Conservation (phyloP, 805 yeast genomes). For the Lipomyces lipofer region DNA sequence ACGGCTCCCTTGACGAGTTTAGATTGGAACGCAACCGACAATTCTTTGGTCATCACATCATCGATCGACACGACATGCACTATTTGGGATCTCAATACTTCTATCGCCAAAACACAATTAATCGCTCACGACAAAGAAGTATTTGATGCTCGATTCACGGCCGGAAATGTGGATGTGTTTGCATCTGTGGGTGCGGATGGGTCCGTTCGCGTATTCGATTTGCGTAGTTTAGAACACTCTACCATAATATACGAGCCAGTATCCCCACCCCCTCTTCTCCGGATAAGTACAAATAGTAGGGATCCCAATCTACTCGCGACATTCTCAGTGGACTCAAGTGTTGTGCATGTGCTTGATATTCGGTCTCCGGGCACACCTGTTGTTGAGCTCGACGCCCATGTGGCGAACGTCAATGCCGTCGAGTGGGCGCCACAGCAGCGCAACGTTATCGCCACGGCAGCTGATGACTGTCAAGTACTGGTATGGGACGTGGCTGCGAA, state of each 20-base stretch:
- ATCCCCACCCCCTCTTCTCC: slow-evolving; percentile 58
- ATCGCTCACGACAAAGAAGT: slow-evolving; percentile 97
- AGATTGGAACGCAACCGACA: slow-evolving; percentile 83
- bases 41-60: slow-evolving; percentile 72
- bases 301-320: slow-evolving; percentile 86
- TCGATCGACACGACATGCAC: slow-evolving; percentile 97
- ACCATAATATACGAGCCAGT: slow-evolving; percentile 82
- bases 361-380: slow-evolving; percentile 85
- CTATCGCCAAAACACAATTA: slow-evolving; percentile 81
- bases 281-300: slow-evolving; percentile 73
- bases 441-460: slow-evolving; percentile 69
- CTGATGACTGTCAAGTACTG: slow-evolving; percentile 60
- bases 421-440: slow-evolving; percentile 75
- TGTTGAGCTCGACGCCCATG: slow-evolving; percentile 65
- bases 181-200: slow-evolving; percentile 97
- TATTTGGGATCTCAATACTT: slow-evolving; percentile 79
- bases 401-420: slow-evolving; percentile 67
- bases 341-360: slow-evolving; percentile 73
- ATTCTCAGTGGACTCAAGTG: slow-evolving; percentile 66
- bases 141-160: slow-evolving; percentile 82
- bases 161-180: slow-evolving; percentile 72
- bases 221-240: slow-evolving; percentile 77
- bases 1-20: slow-evolving; percentile 90
- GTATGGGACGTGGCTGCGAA: slow-evolving; percentile 65
- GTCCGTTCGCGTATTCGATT: slow-evolving; percentile 85